Percentiles rank a stretch among this genome's conserved stretches.
Evolutionary conservation across 2,329 filamentous ascomycete species (phyloP).

Genomic region (Fusarium vanettenii): DNA sequence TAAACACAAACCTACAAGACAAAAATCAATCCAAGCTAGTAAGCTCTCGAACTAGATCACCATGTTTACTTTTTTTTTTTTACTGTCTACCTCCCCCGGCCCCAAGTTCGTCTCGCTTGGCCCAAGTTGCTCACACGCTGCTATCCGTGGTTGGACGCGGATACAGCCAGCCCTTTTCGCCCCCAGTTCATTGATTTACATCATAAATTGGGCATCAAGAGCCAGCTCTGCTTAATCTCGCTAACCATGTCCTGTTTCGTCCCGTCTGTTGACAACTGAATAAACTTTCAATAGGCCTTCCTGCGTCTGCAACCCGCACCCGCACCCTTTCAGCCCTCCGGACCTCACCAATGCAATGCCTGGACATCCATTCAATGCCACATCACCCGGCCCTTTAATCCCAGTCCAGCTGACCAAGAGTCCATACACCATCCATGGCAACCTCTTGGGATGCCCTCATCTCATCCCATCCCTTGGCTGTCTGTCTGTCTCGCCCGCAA

Average conservation of each 20-base stretch:
- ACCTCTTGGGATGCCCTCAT: neutral
- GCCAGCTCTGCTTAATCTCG: slow-evolving; percentile 6
- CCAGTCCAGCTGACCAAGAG: neutral
- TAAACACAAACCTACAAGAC: neutral
- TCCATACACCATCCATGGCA: neutral
- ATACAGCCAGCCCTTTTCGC: slow-evolving; percentile 6
- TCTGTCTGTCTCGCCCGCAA: neutral
- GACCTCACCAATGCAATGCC: neutral
- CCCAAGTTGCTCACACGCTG: slow-evolving; percentile 15
- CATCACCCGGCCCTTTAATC: neutral
- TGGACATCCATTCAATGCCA: neutral
- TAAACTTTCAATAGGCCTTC: neutral
- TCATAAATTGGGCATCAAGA: slow-evolving; percentile 11
- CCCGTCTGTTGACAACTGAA: neutral
- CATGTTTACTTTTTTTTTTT: slow-evolving; percentile 3
- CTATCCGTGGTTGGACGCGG: slow-evolving; percentile 6
- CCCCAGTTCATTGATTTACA: slow-evolving; percentile 39
- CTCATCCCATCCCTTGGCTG: neutral
- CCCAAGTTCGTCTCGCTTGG: slow-evolving; percentile 9
- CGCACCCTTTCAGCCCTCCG: too few relatives aligned
- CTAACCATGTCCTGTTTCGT: neutral
- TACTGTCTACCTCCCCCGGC: slow-evolving; percentile 3
- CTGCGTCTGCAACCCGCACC: neutral
- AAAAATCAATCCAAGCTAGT: neutral
- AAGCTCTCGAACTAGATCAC: neutral